Conservation (phyloP, 371 early-diverging fungal genomes). For the Apophysomyces trapeziformis region DNA sequence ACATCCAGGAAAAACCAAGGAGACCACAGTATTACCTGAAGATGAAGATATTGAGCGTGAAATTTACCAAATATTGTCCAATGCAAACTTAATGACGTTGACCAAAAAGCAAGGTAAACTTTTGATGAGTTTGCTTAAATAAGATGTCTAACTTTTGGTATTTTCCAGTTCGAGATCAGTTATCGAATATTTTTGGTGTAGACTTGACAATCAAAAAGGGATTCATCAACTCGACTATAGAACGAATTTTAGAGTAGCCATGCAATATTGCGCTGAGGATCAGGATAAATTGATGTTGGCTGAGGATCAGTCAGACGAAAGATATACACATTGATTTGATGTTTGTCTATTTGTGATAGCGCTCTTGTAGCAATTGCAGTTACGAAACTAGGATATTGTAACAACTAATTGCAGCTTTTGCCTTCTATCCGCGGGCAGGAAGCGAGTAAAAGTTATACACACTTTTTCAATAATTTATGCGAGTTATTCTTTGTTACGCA, state of each 20-base stretch:
- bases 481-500: too few relatives aligned
- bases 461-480: too few relatives aligned
- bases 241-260: slow-evolving; percentile 48
- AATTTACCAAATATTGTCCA: slow-evolving; percentile 76
- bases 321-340: too few relatives aligned
- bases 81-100: slow-evolving; percentile 78
- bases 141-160: slow-evolving; percentile 6
- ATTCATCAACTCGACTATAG: slow-evolving; percentile 86
- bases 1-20: slow-evolving; percentile 9
- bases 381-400: too few relatives aligned
- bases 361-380: too few relatives aligned
- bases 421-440: too few relatives aligned
- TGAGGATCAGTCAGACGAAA: too few relatives aligned
- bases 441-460: too few relatives aligned
- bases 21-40: slow-evolving; percentile 59
- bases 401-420: too few relatives aligned
- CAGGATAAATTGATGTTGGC: too few relatives aligned
- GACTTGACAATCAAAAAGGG: slow-evolving; percentile 83
- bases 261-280: too few relatives aligned
- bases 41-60: slow-evolving; percentile 86
- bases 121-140: neutral
- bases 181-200: slow-evolving; percentile 76
- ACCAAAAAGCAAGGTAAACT: slow-evolving; percentile 78
- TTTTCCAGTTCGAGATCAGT: slow-evolving; percentile 75
- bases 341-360: too few relatives aligned